A percentile compares a stretch with the other conserved stretches of the same genome.
Evolutionary conservation across 1,139 yeast genomes (phyloP).

Genomic region (Eremothecium sinecaudum): DNA sequence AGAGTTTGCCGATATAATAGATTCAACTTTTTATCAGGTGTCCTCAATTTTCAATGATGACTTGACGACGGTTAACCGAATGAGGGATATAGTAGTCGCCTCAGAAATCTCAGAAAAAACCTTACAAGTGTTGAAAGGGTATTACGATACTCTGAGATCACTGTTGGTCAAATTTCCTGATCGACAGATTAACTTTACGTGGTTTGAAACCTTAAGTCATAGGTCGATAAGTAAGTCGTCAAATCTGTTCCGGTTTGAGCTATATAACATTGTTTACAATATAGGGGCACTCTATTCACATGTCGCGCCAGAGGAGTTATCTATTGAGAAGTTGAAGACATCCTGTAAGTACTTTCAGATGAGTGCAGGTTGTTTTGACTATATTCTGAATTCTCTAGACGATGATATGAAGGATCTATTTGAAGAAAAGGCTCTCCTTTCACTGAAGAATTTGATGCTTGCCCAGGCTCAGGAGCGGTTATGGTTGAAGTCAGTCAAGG

Average conservation of each 20-base stretch:
- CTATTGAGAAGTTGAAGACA: constrained; percentile 46
- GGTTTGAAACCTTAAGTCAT: constrained; percentile 63
- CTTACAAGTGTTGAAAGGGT: constrained; percentile 28
- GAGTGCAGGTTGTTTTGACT: constrained; percentile 61
- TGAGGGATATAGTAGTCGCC: constrained; percentile 33
- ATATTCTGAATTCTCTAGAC: constrained; percentile 28
- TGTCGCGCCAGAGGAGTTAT: constrained; percentile 39
- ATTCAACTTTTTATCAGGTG: constrained; percentile 56
- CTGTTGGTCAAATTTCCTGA: constrained; percentile 37
- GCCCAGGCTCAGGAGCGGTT: constrained; percentile 86
- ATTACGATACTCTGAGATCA: constrained; percentile 31
- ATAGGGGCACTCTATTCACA: constrained; percentile 56
- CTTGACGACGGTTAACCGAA: constrained; percentile 35
- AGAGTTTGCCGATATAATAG: constrained; percentile 43
- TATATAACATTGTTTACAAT: constrained; percentile 55
- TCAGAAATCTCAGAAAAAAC: constrained; percentile 26
- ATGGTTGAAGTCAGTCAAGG: constrained; percentile 64
- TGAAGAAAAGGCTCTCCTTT: constrained; percentile 36
- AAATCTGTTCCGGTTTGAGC: constrained; percentile 48
- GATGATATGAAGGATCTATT: constrained; percentile 27
- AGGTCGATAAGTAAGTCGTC: constrained; percentile 41
- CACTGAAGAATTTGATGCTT: constrained; percentile 43
- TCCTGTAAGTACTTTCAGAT: constrained; percentile 57
- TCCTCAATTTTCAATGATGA: constrained; percentile 49
- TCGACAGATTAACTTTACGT: constrained; percentile 46